Evolutionary conservation across 2,329 filamentous ascomycete species (phyloP).

Genomic region (Trichothecium sympodiale): DNA sequence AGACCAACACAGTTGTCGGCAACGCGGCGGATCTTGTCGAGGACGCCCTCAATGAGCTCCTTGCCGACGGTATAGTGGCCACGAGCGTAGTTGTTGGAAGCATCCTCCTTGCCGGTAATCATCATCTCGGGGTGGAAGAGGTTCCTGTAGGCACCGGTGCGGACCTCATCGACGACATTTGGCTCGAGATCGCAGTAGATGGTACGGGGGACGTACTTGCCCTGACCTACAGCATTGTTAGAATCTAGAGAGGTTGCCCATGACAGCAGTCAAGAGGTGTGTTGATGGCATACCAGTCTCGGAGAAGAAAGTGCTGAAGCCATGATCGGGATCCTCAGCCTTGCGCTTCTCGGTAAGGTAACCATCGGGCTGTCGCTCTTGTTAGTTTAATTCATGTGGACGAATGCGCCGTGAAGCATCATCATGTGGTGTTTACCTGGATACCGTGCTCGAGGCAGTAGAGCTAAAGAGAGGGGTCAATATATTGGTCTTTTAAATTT

Average conservation of each 20-base stretch:
- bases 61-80: conserved; percentile 99
- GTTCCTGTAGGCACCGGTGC: conserved; percentile 89
- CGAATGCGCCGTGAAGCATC: not conserved
- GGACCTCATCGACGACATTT: conserved; percentile 98
- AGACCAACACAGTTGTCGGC: conserved; percentile 97
- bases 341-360: conserved; percentile 98
- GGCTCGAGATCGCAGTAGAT: conserved; percentile 99
- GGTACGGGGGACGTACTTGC: conserved; percentile 97
- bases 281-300: conserved; percentile 67
- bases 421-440: conserved; percentile 52
- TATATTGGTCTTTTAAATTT: conserved; percentile 2
- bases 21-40: conserved; percentile 95
- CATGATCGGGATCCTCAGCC: conserved; percentile 81
- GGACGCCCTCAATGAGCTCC: conserved; percentile 95
- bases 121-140: conserved; percentile 99
- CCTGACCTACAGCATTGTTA: conserved; percentile 56
- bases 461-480: conserved; percentile 50
- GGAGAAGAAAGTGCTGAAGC: conserved; percentile 99
- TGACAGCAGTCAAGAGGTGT: not conserved
- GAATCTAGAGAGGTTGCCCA: not conserved
- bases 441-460: conserved; percentile 99
- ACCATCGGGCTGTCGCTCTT: conserved; percentile 68
- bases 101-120: conserved; percentile 99
- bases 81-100: conserved; percentile 99
- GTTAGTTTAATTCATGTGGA: conserved; percentile 1